Base-by-base conservation (phyloP, 768 basidiomycete genomes). In the Inosperma sp. region DNA sequence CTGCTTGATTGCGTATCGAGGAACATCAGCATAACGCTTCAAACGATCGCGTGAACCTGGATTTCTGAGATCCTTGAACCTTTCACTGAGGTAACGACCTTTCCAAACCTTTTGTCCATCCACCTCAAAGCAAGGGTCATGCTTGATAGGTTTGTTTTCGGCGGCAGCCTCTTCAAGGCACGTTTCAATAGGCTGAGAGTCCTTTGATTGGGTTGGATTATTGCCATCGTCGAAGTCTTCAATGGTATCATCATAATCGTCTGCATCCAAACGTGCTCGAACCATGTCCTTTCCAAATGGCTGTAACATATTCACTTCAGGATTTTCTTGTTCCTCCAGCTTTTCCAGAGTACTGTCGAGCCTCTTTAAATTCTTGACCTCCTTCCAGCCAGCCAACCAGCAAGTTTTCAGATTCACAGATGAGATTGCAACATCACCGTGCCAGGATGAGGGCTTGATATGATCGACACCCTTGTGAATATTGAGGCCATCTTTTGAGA, bases 401-500 rank as follows among this genome's bases (percentile, higher is more conserved):
- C 58, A 62, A 10, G 67, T 69, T 14, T 60, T 52, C 8, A 69
- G 52, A 23, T 56, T 60, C 17, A 68, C 60, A 30, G 59, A 37
- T 13, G 23, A 41, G 5, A 73, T 59, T 2, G 49, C 39, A 5
- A 67, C 56, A 47, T 72, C 61, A 0, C 70, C 70, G 10, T 48
- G 33, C 69, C 69, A 72, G 7, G 64, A 66, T n/a, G 56, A 55
- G 3, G 71, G 71, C 16, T 64, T 65, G 29, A 72, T 59, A 40
- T 73, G 71, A 55, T 73, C 71, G 9, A 58, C 57, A 1, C 45
- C 41, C 5, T 54, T 27, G 3, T 55, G 55, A 12, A 69, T 35
- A 27, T 63, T 55, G 6, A 57, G 49, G 4, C 52, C 57, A n/a
- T 63, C 59, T 9, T 59, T 56, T 14, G 62, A 51, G 1, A 69